Evolutionary conservation across 345 rosid genomes (phyloP), one percentile per base, ranked within the genome.

Genomic region (Aethionema arabicum): DNA sequence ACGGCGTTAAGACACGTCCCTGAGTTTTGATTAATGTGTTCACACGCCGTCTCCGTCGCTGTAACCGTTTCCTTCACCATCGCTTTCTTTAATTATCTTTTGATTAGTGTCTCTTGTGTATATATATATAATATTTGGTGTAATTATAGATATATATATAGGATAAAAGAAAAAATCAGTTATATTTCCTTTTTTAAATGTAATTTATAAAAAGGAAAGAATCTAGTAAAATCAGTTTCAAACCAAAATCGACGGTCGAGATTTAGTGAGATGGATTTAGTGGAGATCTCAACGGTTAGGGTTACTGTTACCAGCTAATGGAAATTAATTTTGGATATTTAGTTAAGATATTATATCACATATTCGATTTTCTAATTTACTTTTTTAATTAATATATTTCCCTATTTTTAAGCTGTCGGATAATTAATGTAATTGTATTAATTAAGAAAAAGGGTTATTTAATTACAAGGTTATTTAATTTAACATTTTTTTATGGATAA

Each of bases 1-100:
- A 56, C 74, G 3, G 45, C 77, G 42, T 75, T 62, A 39, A 47
- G 56, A 46, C 83, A 80, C 0, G 83, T 77, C 36, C 90, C 77
- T 0, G 85, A 57, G 54, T 80, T 83, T 53, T 79, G 87, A 32
- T 82, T 87, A 56, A 59, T 72, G 3, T 70, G 69, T 4, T 83
- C 83, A 55, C 84, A 8, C 36, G 46, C 32, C 55, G 77, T 74
- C 52, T 67, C 73, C 74, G 61, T 69, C 79, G 74, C 59, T 56
- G 6, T 58, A n/a, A 21, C 8, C 51, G 7, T 41, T 39, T 59
- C 74, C 63, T 56, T 67, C 49, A 64, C 60, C 60, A 62, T 70
- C 27, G 21, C 44, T 36, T 29, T 38, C 39, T 27, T 12, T 15
- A 7, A 47, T 11, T 42, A 0, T 13, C 29, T 31, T 41, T 58